Evolutionary conservation across 1,139 yeast genomes (phyloP), one percentile per base, ranked within the genome.

Genomic region (Nakaseomyces bracarensis): DNA sequence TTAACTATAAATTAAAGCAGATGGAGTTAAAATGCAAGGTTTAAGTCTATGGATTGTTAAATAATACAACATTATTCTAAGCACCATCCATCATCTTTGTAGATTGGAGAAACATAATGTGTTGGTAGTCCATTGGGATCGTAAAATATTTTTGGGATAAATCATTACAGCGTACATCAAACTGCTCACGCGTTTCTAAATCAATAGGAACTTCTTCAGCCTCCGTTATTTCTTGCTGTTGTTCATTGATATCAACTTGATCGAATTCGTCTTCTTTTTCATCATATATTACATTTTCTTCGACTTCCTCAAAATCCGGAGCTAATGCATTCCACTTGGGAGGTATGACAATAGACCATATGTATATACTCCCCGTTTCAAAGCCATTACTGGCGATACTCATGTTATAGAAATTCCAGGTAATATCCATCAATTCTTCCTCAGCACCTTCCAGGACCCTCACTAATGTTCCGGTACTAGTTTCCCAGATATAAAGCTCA

Each of bases 311-410:
- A 59, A 91, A 89, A 61, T 91, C 98, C 0, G 97, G 97, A 0
- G 97, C 97, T 51, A 89, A 69, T 0, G 96, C 95, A 61, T 95
- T 82, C 98, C 98, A 89, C 63, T 85, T 83, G 55, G 87, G 96
- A 0, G 95, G 94, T 30, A 84, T 77, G 36, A 75, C 76, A 14
- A 85, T 75, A 43, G 83, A 77, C 96, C 96, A 91, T 39, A 84
- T 60, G 58, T 85, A 87, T 1, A 89, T 73, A 21, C 77, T 70
- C 0, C 97, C 97, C 29, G 85, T 74, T 55, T 89, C 97, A 40
- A 85, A 66, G 0, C 97, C 96, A 15, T 86, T 83, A n/a, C 95
- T 83, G 8, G 83, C 85, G 33, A 89, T 79, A 48, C 76, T 69
- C 59, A 95, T 85, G 43, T 78, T 71, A 38, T 77, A 67, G 43